Base-by-base conservation (phyloP, 23 red algal species). In the Gracilariopsis chorda region DNA sequence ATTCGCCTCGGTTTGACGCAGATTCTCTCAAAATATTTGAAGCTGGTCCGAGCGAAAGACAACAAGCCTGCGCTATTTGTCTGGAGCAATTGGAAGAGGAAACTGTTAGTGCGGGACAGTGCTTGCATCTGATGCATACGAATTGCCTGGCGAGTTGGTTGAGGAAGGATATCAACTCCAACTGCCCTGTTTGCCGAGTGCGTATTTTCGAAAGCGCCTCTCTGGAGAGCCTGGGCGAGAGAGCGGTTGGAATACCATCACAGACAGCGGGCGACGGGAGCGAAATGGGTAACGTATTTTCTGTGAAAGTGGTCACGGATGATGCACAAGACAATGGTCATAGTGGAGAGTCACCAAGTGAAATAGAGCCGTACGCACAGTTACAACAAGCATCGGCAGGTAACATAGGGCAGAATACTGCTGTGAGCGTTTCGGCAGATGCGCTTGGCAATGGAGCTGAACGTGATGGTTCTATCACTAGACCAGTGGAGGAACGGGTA, bases 81-180 rank as follows among this genome's bases (percentile, higher is more conserved):
- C 88, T 91, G 21, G 88, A 64, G 17, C 23, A 73, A 45, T 21
- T 82, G 37, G 34, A 91, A 41, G 62, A 71, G 5, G 77, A 91
- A 70, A 37, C 75, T 4, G 77, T 91, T 20, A 82, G 75, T 72
- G 77, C 44, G 34, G 88, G 88, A 2, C 58, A 80, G 25, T 91
- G 88, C 59, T 71, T 82, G 55, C 88, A 91, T 47, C 43, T 82
- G 23, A 75, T 75, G 57, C 88, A 91, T 33, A 81, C 51, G 12
- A 65, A 28, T 20, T 91, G 88, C 58, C 75, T 91, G 40, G 40
- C 37, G 3, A 72, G 60, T 37, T 91, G 77, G 74, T 57, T 91
- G 48, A 74, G 57, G 23, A 91, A 91, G 76, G 77, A 78, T 63
- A 35, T 39, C 30, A 77, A 78, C 30, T 60, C 48, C 20, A 57